phyloP scores from a whole-genome alignment of 345 rosid genomes.

The Hibiscus tridactylites region DNA sequence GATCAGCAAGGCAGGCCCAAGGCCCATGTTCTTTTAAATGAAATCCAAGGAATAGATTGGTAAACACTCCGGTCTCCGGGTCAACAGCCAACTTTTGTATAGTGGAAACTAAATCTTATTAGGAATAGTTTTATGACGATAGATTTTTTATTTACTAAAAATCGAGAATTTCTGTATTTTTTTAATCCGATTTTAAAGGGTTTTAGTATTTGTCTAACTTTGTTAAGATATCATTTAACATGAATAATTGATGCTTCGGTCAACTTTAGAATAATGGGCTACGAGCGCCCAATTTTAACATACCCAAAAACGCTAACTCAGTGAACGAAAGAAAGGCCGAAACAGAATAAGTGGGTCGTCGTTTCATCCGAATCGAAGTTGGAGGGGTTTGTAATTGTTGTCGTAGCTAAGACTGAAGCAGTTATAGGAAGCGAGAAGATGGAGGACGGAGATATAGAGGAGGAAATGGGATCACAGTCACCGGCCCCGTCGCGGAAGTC shows the following conservation, averaged over 20 bases:
- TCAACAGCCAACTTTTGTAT: no score
- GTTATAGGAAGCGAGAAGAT: constrained; percentile 18
- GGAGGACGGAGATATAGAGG: constrained; percentile 97
- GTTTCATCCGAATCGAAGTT: not conserved
- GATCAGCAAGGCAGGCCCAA: not conserved
- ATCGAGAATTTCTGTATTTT: no score
- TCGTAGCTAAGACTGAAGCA: constrained; percentile 5
- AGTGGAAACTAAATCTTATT: no score
- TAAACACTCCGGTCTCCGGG: no score
- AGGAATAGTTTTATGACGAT: no score
- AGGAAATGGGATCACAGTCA: constrained; percentile 23
- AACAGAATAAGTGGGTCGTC: not conserved
- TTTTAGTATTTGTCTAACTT: no score
- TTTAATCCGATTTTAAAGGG: no score
- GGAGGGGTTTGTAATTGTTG: not conserved
- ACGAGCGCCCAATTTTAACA: not conserved
- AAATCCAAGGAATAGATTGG: no score
- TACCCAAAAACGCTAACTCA: not conserved
- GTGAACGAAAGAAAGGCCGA: not conserved
- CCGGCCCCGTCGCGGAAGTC: constrained; percentile 22
- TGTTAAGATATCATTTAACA: no score
- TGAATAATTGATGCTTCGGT: no score
- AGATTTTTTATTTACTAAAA: no score
- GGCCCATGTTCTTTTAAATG: no score
- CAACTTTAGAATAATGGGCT: not conserved